Base-by-base conservation (phyloP, 2,329 filamentous ascomycete species). In the Epichloe elymi region DNA sequence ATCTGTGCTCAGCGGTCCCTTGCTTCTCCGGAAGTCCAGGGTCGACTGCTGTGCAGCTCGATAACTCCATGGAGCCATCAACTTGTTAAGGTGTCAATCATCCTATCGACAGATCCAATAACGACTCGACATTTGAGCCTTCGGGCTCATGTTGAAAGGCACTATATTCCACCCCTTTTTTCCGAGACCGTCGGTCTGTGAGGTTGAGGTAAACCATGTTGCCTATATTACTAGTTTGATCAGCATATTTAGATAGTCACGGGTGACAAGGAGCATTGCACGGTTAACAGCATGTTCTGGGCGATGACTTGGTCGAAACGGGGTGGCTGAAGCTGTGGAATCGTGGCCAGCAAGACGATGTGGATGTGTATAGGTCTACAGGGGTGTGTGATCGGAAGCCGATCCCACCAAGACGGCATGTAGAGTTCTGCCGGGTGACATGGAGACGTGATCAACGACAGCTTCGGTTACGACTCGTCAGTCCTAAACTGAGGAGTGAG, bases 51-150 rank as follows among this genome's bases (percentile, higher is more conserved):
- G 80, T 65, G 81, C 86, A 91, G 82, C 80, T 91, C 86, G 86
- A 87, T 88, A 81, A 78, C 72, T 64, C 65, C 68, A 88, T 83
- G 86, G 86, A 89, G 83, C 82, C 85, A 87, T 82, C 79, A 70
- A 68, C 67, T 67, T 69, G 65, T 63, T 70, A 82, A 88, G 86
- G 80, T 89, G 84, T 86, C 78, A 82, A 85, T 88, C 70, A 74
- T 90, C 86, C 85, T 82, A 87, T 89, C 86, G 88, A 95, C 89
- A 93, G 86, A 83, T 93, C 84, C 87, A 69, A 94, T 84, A 95
- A 69, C 63, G 79, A 93, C 72, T 69, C 71, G 74, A 74, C 68
- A 49, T 71, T 73, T 69, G 70, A 69, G 72, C 71, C 75, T 76
- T 79, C 78, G 35, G 42, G 52, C 20, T 53, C 46, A 39, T 51